phyloP scores from a whole-genome alignment of 768 basidiomycete species.

The Polyporus arcularius region DNA sequence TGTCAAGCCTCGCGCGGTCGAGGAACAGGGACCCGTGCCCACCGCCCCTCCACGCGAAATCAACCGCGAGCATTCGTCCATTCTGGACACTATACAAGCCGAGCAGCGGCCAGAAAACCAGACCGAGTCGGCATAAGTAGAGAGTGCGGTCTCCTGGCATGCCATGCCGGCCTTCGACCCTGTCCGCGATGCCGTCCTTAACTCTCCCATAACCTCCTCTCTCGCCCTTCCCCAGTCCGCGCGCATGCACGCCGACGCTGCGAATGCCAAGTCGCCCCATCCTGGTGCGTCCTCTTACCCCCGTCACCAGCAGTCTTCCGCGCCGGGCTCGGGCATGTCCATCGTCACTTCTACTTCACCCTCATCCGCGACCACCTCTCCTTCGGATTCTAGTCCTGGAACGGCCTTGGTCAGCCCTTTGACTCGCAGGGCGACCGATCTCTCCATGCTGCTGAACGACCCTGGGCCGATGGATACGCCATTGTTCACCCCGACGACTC shows the following conservation, averaged over 20 bases:
- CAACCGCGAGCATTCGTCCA: neutral
- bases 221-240: slow-evolving; percentile 35
- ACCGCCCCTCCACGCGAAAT: neutral
- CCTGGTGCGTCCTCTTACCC: neutral
- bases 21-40: neutral
- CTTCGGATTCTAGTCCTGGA: slow-evolving; percentile 35
- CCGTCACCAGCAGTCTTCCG: slow-evolving; percentile 36
- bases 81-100: slow-evolving; percentile 2
- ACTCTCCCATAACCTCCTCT: slow-evolving; percentile 62
- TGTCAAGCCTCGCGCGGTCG: slow-evolving; percentile 11
- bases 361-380: slow-evolving; percentile 17
- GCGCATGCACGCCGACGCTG: slow-evolving; percentile 26
- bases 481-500: slow-evolving; percentile 37
- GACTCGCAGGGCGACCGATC: slow-evolving; percentile 67
- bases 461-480: slow-evolving; percentile 47
- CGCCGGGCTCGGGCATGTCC: slow-evolving; percentile 22
- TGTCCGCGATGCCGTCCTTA: slow-evolving; percentile 83
- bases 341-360: slow-evolving; percentile 19
- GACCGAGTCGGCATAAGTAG: neutral
- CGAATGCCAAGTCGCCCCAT: slow-evolving; percentile 3
- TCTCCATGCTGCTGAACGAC: slow-evolving; percentile 75
- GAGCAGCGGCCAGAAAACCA: slow-evolving; percentile 9
- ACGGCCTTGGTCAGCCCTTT: slow-evolving; percentile 45
- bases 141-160: slow-evolving; percentile 2
- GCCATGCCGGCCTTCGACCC: slow-evolving; percentile 80